phyloP scores from a whole-genome alignment of 2,329 filamentous ascomycete genomes.

The Pseudofabraea citricarpa region DNA sequence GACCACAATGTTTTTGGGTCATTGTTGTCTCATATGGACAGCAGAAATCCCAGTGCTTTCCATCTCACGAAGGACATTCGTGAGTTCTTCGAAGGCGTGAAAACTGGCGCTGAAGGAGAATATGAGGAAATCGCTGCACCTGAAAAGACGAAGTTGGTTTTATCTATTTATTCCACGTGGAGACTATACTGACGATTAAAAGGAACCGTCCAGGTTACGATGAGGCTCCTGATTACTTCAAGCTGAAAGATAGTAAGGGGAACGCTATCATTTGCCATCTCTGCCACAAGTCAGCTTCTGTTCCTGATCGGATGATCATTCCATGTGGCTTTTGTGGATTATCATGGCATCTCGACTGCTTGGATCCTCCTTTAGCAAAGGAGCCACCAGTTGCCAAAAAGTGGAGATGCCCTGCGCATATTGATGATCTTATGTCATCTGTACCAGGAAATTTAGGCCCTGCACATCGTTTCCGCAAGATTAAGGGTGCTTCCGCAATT shows the following conservation, averaged over 20 bases:
- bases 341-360: constrained; percentile 89
- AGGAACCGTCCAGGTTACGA: constrained; percentile 49
- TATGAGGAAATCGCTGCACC: constrained; percentile 64
- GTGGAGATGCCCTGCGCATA: constrained; percentile 87
- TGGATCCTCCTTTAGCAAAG: constrained; percentile 76
- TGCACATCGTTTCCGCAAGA: constrained; percentile 56
- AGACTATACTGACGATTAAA: constrained; percentile 5
- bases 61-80: constrained; percentile 66
- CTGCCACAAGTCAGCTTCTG: constrained; percentile 63
- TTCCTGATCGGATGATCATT: constrained; percentile 65
- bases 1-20: constrained; percentile 54
- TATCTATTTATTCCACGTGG: background rate
- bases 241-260: constrained; percentile 65
- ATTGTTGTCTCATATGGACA: constrained; percentile 61
- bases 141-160: constrained; percentile 54
- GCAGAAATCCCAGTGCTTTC: constrained; percentile 68
- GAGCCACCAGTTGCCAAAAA: constrained; percentile 68
- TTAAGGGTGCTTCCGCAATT: constrained; percentile 50
- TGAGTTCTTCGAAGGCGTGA: constrained; percentile 74
- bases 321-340: constrained; percentile 79
- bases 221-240: constrained; percentile 62
- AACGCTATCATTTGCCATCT: constrained; percentile 71
- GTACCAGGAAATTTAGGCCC: constrained; percentile 52
- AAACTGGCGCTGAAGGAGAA: constrained; percentile 69
- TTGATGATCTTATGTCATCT: constrained; percentile 66